These are phyloP conservation scores for Talaromyces thailandensis DNA, from an alignment of 495 filamentous ascomycete species.

Conservation along the genomic window DNA sequence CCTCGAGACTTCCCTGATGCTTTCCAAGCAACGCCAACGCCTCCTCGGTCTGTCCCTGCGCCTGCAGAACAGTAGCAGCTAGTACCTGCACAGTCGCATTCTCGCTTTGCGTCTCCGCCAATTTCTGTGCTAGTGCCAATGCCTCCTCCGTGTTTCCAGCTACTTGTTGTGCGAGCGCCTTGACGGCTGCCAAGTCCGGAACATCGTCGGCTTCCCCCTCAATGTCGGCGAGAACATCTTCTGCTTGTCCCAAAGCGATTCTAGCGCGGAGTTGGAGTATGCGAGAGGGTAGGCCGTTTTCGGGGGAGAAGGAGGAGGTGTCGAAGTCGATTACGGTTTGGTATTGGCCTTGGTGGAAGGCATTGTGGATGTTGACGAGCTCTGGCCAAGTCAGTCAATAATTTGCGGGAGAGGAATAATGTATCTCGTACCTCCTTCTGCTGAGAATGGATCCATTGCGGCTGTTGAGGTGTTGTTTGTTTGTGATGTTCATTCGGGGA, in stretches of 20 bases:
- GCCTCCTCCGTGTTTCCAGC: slow-evolving; percentile 53
- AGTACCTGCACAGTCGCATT: slow-evolving; percentile 77
- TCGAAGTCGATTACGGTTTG: slow-evolving; percentile 72
- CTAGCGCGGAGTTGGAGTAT: slow-evolving; percentile 72
- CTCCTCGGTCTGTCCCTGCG: slow-evolving; percentile 70
- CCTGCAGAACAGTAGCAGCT: slow-evolving; percentile 67
- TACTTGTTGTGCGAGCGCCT: slow-evolving; percentile 62
- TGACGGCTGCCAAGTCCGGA: slow-evolving; percentile 72
- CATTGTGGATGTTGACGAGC: slow-evolving; percentile 88
- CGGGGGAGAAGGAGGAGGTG: slow-evolving; percentile 60
- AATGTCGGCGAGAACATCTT: slow-evolving; percentile 60
- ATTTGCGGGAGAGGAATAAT: too few species aligned
- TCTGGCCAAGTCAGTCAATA: slow-evolving; percentile 38
- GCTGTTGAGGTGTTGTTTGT: neutral
- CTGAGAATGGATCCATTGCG: slow-evolving; percentile 65
- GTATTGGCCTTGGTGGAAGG: slow-evolving; percentile 92
- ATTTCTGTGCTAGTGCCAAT: slow-evolving; percentile 50
- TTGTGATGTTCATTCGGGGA: neutral
- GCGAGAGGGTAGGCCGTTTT: slow-evolving; percentile 70
- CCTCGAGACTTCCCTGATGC: slow-evolving; percentile 76
- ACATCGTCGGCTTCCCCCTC: slow-evolving; percentile 44
- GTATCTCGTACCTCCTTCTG: too few species aligned
- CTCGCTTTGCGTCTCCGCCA: slow-evolving; percentile 55
- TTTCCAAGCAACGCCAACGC: slow-evolving; percentile 67
- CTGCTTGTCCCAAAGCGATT: slow-evolving; percentile 69